Conservation (phyloP, 768 basidiomycete species). For the Crucibulum laeve region DNA sequence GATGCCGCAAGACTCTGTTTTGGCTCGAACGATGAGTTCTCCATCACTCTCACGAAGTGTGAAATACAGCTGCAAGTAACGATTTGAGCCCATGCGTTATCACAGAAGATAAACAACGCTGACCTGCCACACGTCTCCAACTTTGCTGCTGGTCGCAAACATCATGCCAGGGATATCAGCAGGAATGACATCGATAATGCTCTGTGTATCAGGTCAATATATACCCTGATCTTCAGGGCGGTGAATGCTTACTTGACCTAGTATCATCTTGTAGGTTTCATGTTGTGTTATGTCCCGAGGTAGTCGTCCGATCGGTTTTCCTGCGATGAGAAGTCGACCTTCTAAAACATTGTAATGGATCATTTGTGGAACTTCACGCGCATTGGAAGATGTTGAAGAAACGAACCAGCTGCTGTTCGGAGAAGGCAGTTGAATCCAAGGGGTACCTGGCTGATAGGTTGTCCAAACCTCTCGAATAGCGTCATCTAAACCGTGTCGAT, state of each 20-base stretch:
- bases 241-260: slow-evolving; percentile 23
- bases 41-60: slow-evolving; percentile 8
- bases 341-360: slow-evolving; percentile 36
- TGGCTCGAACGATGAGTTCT: slow-evolving; percentile 26
- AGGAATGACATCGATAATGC: slow-evolving; percentile 29
- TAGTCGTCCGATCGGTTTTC: slow-evolving; percentile 32
- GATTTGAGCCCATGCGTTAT: no score
- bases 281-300: slow-evolving; percentile 26
- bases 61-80: slow-evolving; percentile 24
- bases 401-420: slow-evolving; percentile 18
- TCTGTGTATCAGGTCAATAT: slow-evolving; percentile 9
- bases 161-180: slow-evolving; percentile 26
- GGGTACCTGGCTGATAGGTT: slow-evolving; percentile 15
- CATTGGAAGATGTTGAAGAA: slow-evolving; percentile 12
- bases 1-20: slow-evolving; percentile 7
- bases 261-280: slow-evolving; percentile 27
- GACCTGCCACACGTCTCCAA: no score
- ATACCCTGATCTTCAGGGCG: neutral
- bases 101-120: no score
- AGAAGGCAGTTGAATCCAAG: slow-evolving; percentile 7
- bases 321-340: slow-evolving; percentile 36
- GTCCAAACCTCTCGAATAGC: slow-evolving; percentile 26
- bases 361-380: slow-evolving; percentile 13
- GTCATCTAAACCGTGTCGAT: slow-evolving; percentile 18
- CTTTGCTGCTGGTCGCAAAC: slow-evolving; percentile 18